Evolutionary conservation across 148 eudicot species (phyloP).

Genomic region (Fagopyrum esculentum): DNA sequence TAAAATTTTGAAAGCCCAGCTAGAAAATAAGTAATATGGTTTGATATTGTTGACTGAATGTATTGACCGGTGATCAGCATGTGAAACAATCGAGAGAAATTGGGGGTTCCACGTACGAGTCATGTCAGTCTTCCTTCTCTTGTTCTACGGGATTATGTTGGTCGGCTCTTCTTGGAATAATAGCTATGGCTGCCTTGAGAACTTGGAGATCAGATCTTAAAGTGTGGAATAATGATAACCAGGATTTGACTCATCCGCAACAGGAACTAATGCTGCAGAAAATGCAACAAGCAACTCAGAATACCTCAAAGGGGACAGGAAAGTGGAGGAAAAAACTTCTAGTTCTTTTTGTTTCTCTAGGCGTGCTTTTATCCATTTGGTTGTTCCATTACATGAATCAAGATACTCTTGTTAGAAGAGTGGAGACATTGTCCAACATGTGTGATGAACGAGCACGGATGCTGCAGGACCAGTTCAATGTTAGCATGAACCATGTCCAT

Average conservation of each 20-base stretch:
- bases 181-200: constrained; percentile 1
- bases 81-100: background rate
- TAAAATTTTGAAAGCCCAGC: background rate
- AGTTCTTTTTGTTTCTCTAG: background rate
- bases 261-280: background rate
- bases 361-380: background rate
- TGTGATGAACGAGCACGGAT: constrained; percentile 92
- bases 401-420: constrained; percentile 23
- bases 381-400: constrained; percentile 5
- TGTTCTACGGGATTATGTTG: constrained; percentile 2
- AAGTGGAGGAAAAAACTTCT: constrained; percentile 10
- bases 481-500: constrained; percentile 96
- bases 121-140: constrained; percentile 11
- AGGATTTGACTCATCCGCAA: constrained; percentile 27
- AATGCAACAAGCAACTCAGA: constrained; percentile 10
- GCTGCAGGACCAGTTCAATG: constrained; percentile 95
- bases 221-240: background rate
- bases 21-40: background rate
- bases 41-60: constrained; percentile 36
- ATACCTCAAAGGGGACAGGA: constrained; percentile 7
- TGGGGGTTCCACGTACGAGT: constrained; percentile 2
- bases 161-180: constrained; percentile 7
- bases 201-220: background rate
- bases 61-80: constrained; percentile 20
- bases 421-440: constrained; percentile 65